Percentiles rank a stretch among this genome's conserved stretches.
phyloP scores from a whole-genome alignment of 306 rosid genomes.

The Quercus cerris region DNA sequence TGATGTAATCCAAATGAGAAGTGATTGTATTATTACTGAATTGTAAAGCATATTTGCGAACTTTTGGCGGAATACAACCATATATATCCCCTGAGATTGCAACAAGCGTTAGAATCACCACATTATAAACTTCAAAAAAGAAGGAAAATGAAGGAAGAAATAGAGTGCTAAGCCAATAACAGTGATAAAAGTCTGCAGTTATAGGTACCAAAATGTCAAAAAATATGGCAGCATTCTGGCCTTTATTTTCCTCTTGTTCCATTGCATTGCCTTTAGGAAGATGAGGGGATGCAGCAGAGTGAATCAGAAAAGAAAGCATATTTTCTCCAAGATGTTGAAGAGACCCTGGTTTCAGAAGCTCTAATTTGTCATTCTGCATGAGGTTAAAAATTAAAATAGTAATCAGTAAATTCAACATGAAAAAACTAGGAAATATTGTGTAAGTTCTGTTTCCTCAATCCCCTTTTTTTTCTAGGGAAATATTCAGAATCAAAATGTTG shows the following conservation, averaged over 20 bases:
- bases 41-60: constrained; percentile 72
- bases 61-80: constrained; percentile 73
- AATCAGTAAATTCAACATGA: background rate
- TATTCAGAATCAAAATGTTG: background rate
- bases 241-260: constrained; percentile 41
- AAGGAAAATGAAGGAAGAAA: constrained; percentile 1
- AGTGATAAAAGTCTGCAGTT: constrained; percentile 16
- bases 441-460: background rate
- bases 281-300: constrained; percentile 60
- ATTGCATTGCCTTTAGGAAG: constrained; percentile 51
- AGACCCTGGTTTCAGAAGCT: constrained; percentile 79
- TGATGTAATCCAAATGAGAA: constrained; percentile 83
- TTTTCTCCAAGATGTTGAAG: constrained; percentile 99
- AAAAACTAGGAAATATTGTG: background rate
- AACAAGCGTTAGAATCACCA: constrained; percentile 18
- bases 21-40: constrained; percentile 84
- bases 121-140: constrained; percentile 22
- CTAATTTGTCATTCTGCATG: constrained; percentile 86
- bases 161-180: constrained; percentile 17
- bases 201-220: constrained; percentile 83
- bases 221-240: constrained; percentile 52
- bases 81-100: constrained; percentile 70
- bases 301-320: constrained; percentile 93
- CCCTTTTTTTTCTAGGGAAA: background rate
- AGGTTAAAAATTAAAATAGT: constrained; percentile 10